phyloP scores from a whole-genome alignment of 352 stramenopile species.

The Phytophthora litchii region DNA sequence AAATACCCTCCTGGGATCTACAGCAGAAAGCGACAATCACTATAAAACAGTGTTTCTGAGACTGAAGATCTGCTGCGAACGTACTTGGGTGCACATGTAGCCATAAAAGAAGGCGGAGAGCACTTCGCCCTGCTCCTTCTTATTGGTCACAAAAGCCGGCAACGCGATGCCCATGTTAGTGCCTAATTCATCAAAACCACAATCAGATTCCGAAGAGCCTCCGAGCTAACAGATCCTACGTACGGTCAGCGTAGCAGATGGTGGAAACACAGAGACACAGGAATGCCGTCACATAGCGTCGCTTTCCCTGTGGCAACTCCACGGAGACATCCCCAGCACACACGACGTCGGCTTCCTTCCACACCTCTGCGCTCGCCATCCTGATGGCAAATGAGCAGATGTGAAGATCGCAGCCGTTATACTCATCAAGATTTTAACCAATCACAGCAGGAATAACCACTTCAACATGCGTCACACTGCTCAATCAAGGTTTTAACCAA shows the following conservation, averaged over 20 bases:
- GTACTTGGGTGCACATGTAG: constrained; percentile 86
- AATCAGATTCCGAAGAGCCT: constrained; percentile 18
- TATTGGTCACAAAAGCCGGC: constrained; percentile 73
- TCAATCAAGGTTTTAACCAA: constrained; percentile 34
- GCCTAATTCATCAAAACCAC: constrained; percentile 38
- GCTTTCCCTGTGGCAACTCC: constrained; percentile 36
- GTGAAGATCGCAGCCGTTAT: constrained; percentile 18
- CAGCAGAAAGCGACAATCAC: background rate
- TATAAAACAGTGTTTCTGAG: background rate
- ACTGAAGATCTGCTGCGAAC: background rate
- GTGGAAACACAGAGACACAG: constrained; percentile 79
- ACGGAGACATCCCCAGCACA: constrained; percentile 6
- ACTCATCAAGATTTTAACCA: constrained; percentile 38
- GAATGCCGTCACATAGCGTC: constrained; percentile 75
- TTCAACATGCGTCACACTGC: constrained; percentile 16
- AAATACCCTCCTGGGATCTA: constrained; percentile 84
- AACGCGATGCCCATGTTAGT: constrained; percentile 90
- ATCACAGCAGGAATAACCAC: constrained; percentile 15
- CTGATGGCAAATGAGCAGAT: constrained; percentile 26
- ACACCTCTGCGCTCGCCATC: constrained; percentile 22
- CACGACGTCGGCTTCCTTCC: constrained; percentile 24
- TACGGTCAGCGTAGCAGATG: constrained; percentile 89
- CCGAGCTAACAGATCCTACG: background rate
- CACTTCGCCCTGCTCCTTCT: constrained; percentile 80
- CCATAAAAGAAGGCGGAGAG: constrained; percentile 89